Conservation (phyloP, 768 basidiomycete genomes). For the Phlebiopsis flavidoalba region DNA sequence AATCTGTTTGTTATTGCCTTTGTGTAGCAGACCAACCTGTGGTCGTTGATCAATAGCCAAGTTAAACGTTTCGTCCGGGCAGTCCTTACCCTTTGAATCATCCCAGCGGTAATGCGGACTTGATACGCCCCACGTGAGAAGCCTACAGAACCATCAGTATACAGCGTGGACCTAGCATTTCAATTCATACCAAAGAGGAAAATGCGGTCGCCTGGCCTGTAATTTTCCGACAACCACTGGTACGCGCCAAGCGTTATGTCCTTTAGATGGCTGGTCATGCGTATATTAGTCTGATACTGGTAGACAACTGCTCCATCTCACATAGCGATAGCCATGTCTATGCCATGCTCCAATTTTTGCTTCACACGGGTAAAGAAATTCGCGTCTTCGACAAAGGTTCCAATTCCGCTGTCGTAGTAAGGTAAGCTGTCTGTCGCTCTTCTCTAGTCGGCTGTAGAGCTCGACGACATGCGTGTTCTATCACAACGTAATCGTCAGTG, state of each 20-base stretch:
- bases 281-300: no score
- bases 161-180: no score
- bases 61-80: no score
- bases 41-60: no score
- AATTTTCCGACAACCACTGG: neutral
- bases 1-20: neutral
- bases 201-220: neutral
- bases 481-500: no score
- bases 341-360: no score
- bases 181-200: neutral
- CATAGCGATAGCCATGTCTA: no score
- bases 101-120: neutral
- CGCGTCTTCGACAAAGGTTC: no score
- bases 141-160: no score
- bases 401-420: no score
- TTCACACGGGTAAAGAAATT: no score
- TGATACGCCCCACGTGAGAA: neutral
- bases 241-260: neutral
- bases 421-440: neutral
- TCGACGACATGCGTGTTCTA: neutral
- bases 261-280: neutral
- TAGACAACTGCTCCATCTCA: no score
- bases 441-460: neutral
- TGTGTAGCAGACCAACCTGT: neutral
- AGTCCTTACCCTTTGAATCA: neutral